Conservation (phyloP, 163 green algal genomes). For the Volvox carteri region DNA sequence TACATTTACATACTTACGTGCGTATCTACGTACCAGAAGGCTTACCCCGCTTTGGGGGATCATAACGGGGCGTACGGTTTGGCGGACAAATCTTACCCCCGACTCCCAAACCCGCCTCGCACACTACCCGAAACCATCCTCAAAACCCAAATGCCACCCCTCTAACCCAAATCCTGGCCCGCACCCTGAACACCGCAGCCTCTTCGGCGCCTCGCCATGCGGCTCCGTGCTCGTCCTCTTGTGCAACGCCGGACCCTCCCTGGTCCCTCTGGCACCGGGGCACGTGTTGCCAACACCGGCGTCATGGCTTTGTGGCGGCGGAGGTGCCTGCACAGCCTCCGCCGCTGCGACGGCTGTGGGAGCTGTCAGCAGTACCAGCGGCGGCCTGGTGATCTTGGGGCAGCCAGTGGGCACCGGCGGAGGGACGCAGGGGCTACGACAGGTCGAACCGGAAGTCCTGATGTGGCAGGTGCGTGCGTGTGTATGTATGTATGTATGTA, state of each 20-base stretch:
- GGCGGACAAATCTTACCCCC: no score
- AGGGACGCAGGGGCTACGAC: neutral
- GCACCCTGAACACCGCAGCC: constrained; percentile 22
- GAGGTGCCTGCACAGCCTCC: neutral
- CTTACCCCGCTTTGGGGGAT: no score
- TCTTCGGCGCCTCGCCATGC: constrained; percentile 43
- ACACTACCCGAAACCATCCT: no score
- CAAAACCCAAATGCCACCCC: no score
- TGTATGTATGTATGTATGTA: no score
- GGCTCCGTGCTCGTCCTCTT: neutral
- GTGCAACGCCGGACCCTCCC: neutral
- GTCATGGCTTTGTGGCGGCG: neutral
- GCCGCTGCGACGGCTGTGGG: neutral
- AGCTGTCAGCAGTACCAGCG: constrained; percentile 10
- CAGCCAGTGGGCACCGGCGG: neutral
- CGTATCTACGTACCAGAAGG: no score
- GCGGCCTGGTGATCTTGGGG: constrained; percentile 1
- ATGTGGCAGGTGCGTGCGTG: constrained; percentile 13
- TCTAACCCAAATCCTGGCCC: no score
- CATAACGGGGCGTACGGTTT: no score
- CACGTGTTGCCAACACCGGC: constrained; percentile 17
- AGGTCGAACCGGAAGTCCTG: neutral
- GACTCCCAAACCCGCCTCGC: no score
- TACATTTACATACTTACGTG: no score
- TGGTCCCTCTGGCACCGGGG: neutral